phyloP scores from a whole-genome alignment of 805 yeast genomes.

The Kodamaea leandrae region DNA sequence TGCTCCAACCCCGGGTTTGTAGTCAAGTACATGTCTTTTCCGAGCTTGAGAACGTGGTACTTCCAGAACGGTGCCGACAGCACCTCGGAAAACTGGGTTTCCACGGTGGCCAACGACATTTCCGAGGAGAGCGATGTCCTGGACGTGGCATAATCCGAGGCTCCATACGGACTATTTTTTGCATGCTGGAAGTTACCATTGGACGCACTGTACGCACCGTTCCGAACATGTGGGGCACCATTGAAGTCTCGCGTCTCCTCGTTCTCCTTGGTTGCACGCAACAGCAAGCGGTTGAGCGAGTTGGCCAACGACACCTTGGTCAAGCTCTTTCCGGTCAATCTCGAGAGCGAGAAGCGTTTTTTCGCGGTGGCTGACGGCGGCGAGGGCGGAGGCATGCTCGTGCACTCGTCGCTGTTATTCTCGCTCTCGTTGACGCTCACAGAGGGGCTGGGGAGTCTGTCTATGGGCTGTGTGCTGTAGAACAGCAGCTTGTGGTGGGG shows the following conservation, averaged over 20 bases:
- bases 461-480: conserved; percentile 14
- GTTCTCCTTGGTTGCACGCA: background rate
- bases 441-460: conserved; percentile 15
- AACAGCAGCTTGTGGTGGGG: conserved; percentile 13
- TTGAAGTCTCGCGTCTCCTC: background rate
- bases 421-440: conserved; percentile 3
- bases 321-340: conserved; percentile 7
- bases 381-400: background rate
- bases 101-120: conserved; percentile 10
- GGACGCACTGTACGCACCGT: too few species aligned
- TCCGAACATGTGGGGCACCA: too few species aligned
- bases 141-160: background rate
- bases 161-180: background rate
- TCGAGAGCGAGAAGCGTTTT: conserved; percentile 13
- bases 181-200: too few species aligned
- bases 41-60: conserved; percentile 57
- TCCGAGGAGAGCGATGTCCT: conserved; percentile 7
- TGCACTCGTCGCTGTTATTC: background rate
- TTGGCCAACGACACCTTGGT: conserved; percentile 11
- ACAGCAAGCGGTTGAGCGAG: conserved; percentile 10
- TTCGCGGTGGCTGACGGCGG: conserved; percentile 2
- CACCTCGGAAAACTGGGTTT: conserved; percentile 8
- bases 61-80: conserved; percentile 48
- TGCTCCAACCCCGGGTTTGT: conserved; percentile 67
- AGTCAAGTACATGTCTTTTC: conserved; percentile 56